A percentile compares a stretch with the other conserved stretches of the same genome.
phyloP scores from a whole-genome alignment of 768 basidiomycete genomes.

The Collybia nuda region DNA sequence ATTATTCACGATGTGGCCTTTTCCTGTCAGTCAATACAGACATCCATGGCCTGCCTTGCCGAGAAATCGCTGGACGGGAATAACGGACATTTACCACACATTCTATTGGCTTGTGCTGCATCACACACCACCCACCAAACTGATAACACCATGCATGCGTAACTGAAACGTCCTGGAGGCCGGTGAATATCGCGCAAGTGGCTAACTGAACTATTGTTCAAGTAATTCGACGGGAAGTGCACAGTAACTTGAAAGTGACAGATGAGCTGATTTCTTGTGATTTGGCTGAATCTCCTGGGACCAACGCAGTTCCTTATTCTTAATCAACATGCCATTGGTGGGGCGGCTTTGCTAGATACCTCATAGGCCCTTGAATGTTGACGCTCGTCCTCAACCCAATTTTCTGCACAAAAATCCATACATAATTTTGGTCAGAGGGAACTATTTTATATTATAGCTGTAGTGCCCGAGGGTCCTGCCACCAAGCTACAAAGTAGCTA shows the following conservation, averaged over 20 bases:
- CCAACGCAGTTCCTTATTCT: neutral
- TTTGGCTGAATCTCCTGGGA: neutral
- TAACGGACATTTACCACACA: constrained; percentile 1
- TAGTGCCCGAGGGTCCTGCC: no score
- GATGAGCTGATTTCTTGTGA: constrained; percentile 6
- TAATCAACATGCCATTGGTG: constrained; percentile 6
- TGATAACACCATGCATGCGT: neutral
- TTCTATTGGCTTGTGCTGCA: constrained; percentile 2
- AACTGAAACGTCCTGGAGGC: neutral
- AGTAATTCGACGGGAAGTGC: neutral
- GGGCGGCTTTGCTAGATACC: neutral
- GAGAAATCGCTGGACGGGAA: neutral
- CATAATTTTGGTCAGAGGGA: no score
- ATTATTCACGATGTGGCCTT: constrained; percentile 5
- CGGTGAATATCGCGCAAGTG: neutral
- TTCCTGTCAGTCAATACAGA: constrained; percentile 7
- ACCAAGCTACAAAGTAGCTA: no score
- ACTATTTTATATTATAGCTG: no score
- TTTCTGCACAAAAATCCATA: no score
- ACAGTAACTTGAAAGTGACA: neutral
- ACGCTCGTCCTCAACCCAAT: neutral
- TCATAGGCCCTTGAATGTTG: neutral
- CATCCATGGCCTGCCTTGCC: constrained; percentile 5
- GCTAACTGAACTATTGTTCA: neutral
- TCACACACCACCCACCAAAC: constrained; percentile 4